Evolutionary conservation across 108 stramenopile species (phyloP).

Genomic region (Pseudonitzschia delicatissima): DNA sequence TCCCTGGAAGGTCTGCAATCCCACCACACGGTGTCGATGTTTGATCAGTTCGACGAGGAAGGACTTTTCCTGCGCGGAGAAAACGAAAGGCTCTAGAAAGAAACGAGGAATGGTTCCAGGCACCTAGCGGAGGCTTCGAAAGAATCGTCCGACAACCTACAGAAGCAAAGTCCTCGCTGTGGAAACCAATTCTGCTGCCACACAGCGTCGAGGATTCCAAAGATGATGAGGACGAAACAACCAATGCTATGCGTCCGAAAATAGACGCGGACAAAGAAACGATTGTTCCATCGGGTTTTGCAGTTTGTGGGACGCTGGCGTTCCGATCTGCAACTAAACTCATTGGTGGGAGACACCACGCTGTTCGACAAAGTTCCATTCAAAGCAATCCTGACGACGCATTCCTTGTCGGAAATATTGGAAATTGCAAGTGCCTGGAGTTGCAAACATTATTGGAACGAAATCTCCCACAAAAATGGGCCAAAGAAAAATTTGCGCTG

Average conservation of each 20-base stretch:
- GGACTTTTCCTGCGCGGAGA: constrained; percentile 9
- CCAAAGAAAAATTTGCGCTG: constrained; percentile 24
- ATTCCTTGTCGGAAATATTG: constrained; percentile 26
- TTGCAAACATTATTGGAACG: constrained; percentile 30
- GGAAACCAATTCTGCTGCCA: constrained; percentile 29
- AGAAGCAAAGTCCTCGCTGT: constrained; percentile 8
- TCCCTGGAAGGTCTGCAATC: constrained; percentile 27
- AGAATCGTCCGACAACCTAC: neutral
- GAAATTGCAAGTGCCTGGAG: constrained; percentile 6
- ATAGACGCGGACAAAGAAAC: constrained; percentile 5
- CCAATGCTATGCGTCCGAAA: neutral
- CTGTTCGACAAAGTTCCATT: neutral
- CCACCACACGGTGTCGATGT: constrained; percentile 29
- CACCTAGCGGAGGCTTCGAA: constrained; percentile 8
- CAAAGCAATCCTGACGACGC: constrained; percentile 21
- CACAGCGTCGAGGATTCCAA: neutral
- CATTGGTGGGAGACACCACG: neutral
- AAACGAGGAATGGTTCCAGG: constrained; percentile 24
- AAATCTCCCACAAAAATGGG: constrained; percentile 38
- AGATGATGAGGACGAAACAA: neutral
- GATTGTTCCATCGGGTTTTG: constrained; percentile 16
- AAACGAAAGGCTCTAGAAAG: constrained; percentile 22
- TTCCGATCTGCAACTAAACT: constrained; percentile 6
- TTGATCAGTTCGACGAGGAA: constrained; percentile 25
- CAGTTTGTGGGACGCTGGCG: constrained; percentile 30